Base-by-base conservation (phyloP, 2,329 filamentous ascomycete genomes). In the Aureobasidium sp. region DNA sequence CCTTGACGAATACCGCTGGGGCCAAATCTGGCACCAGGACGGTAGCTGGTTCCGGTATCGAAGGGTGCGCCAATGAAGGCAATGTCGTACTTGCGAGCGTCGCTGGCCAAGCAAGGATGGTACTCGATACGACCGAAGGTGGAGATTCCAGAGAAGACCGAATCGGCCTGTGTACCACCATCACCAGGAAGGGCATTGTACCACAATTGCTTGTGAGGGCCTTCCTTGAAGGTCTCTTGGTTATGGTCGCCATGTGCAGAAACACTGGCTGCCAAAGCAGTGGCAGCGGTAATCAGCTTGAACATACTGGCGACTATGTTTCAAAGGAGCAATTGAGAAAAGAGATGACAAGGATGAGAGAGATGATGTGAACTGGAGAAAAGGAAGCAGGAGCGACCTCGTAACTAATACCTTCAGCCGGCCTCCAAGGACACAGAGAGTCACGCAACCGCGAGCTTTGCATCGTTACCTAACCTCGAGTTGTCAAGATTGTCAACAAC, bases 1-100 rank as follows among this genome's bases (percentile, higher is more conserved):
- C 90, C 90, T 80, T 94, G 90, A 72, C 90, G 84, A 69, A 94
- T 93, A 52, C 90, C 90, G 36, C 86, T 90, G 10, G 91, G 90
- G 0, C 90, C 90, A 67, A 95, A 95, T 39, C 90, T 84, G 63
- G 90, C 90, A 66, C 90, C 90, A 3, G 90, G 90, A 55, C 90
- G 80, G 75, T 95, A 95, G 6, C 39, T 45, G 10, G 53, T 57
- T 16, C 53, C 53, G 69, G 21, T 49, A 15, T 11, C 34, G 21
- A 55, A 45, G 30, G 53, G 53, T 5, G 45, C 15, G 45, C 88
- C 90, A 55, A 94, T 83, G 73, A 95, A 94, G 1, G 90, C 90
- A 74, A 95, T 92, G 66, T 95, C 90, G 68, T 88, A 95, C 69
- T 86, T 84, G 66, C 87, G 85, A 30, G 85, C 81, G 44, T 84